These are phyloP conservation scores for Tripterygium wilfordii DNA, from an alignment of 177 flowering plant species.

Conservation along the genomic window DNA sequence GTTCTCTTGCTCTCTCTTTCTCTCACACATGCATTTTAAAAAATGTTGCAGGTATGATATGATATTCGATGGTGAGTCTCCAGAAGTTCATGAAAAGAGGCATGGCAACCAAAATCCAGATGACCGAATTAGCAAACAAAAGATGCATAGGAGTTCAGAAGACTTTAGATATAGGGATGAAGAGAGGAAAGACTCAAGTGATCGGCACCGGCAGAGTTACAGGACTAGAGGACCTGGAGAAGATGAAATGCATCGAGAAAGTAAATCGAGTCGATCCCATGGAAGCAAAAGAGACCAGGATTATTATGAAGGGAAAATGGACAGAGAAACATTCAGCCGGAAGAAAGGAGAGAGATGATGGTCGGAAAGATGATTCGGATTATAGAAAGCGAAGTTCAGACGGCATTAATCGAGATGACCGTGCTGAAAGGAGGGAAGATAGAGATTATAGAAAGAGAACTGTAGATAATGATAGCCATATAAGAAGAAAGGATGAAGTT, in stretches of 20 bases:
- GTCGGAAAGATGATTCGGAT: conserved; percentile 14
- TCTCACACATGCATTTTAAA: too few species aligned
- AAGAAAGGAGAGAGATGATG: conserved; percentile 23
- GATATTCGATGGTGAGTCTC: conserved; percentile 73
- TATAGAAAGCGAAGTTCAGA: conserved; percentile 20
- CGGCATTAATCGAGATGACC: conserved; percentile 8
- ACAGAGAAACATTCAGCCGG: too few species aligned
- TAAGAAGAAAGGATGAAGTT: conserved; percentile 16
- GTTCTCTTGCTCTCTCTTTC: too few species aligned
- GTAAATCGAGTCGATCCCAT: conserved; percentile 15
- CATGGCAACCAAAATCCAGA: conserved; percentile 22
- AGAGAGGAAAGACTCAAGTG: conserved; percentile 21
- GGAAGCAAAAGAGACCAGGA: too few species aligned
- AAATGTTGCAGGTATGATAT: conserved; percentile 61
- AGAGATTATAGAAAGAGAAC: conserved; percentile 14
- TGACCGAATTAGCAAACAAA: conserved; percentile 20
- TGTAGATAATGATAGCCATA: conserved; percentile 7
- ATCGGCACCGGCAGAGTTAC: conserved; percentile 24
- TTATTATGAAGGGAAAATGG: conserved; percentile 16
- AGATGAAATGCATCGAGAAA: conserved; percentile 21
- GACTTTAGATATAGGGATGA: conserved; percentile 18
- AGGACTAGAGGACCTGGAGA: conserved; percentile 23
- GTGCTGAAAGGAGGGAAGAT: conserved; percentile 8
- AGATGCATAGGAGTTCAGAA: conserved; percentile 13
- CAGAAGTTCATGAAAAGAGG: conserved; percentile 27